These are phyloP conservation scores for Tylopilus sp. DNA, from an alignment of 1,284 basidiomycete species.

Conservation along the genomic window DNA sequence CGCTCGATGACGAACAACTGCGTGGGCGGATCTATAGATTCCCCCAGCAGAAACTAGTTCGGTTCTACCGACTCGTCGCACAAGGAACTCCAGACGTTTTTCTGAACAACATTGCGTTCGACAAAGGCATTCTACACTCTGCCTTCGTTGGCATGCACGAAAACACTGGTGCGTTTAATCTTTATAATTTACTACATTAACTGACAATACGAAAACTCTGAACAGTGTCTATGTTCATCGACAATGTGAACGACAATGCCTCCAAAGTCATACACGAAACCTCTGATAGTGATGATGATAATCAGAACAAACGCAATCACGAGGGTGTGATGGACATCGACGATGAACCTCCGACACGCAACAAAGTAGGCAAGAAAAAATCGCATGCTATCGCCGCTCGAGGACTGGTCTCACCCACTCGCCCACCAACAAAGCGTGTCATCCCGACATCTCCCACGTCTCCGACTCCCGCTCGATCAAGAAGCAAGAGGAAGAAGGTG, in stretches of 20 bases:
- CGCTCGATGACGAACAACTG: slow-evolving; percentile 23
- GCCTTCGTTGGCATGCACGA: neutral
- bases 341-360: no score
- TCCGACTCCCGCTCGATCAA: neutral
- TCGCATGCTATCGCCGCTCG: no score
- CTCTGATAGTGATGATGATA: no score
- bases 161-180: neutral
- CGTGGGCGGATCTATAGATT: slow-evolving; percentile 8
- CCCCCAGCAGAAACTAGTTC: slow-evolving; percentile 22
- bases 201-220: no score
- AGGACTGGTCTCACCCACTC: neutral
- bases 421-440: neutral
- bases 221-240: no score
- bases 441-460: neutral
- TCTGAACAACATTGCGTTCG: neutral
- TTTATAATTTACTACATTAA: no score
- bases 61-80: slow-evolving; percentile 19
- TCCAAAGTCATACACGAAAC: no score
- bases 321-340: no score
- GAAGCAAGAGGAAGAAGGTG: no score
- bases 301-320: no score
- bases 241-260: no score
- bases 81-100: neutral
- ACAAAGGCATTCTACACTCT: neutral
- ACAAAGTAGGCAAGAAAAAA: no score